Percentiles rank a stretch among this genome's conserved stretches.
Evolutionary conservation across 495 filamentous ascomycete genomes (phyloP).

Genomic region (Aspergillus bertholletiae): DNA sequence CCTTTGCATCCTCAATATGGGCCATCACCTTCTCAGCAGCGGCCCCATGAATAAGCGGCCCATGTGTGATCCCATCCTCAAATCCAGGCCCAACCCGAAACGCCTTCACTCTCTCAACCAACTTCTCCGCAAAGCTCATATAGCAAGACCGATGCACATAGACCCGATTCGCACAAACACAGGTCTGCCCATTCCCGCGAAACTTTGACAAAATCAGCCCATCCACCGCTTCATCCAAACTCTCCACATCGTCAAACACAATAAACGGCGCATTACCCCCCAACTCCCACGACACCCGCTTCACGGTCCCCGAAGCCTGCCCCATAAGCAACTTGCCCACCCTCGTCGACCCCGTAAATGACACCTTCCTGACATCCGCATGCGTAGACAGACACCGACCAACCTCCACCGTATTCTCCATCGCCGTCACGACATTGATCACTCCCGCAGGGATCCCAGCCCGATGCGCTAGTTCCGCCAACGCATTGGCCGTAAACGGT

Average conservation of each 20-base stretch:
- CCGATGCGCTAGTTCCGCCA: slow-evolving; percentile 76
- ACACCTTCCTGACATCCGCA: slow-evolving; percentile 74
- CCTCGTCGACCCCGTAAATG: slow-evolving; percentile 84
- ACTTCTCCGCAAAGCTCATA: slow-evolving; percentile 66
- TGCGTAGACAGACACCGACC: slow-evolving; percentile 70
- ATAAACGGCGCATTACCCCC: slow-evolving; percentile 93
- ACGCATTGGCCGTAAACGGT: slow-evolving; percentile 75
- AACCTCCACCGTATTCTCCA: slow-evolving; percentile 67
- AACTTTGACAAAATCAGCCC: slow-evolving; percentile 80
- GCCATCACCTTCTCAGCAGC: slow-evolving; percentile 72
- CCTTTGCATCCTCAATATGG: slow-evolving; percentile 72
- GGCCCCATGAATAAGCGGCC: slow-evolving; percentile 75
- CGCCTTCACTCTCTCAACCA: slow-evolving; percentile 68
- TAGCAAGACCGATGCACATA: slow-evolving; percentile 79
- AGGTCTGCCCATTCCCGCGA: slow-evolving; percentile 84
- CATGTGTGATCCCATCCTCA: slow-evolving; percentile 67
- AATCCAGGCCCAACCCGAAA: slow-evolving; percentile 80
- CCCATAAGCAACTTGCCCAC: slow-evolving; percentile 55
- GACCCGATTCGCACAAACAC: slow-evolving; percentile 85
- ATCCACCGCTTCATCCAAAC: slow-evolving; percentile 70
- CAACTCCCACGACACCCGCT: slow-evolving; percentile 83
- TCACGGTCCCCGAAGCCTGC: slow-evolving; percentile 81
- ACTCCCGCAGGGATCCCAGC: slow-evolving; percentile 85
- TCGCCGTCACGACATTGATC: slow-evolving; percentile 74
- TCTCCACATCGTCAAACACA: slow-evolving; percentile 83